Conservation (phyloP, 768 basidiomycete species). For the Lentinula boryana region DNA sequence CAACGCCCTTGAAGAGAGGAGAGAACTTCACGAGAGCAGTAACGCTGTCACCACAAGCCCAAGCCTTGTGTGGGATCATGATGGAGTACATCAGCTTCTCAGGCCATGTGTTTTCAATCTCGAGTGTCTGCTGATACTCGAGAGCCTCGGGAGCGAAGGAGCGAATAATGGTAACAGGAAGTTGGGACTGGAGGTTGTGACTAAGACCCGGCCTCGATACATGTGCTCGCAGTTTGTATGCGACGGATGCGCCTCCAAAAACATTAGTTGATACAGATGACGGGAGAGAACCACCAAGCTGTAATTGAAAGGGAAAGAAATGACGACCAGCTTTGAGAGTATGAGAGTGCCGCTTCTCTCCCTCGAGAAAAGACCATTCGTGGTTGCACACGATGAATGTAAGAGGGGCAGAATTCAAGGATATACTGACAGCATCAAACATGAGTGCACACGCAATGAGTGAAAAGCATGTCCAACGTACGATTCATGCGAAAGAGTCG, state of each 20-base stretch:
- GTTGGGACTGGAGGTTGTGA: constrained; percentile 56
- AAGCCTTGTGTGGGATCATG: constrained; percentile 93
- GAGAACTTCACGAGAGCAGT: constrained; percentile 82
- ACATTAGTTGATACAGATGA: constrained; percentile 59
- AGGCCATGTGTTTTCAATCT: constrained; percentile 97
- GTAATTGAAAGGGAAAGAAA: constrained; percentile 86
- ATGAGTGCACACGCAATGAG: background rate
- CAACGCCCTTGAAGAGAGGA: constrained; percentile 80
- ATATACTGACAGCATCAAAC: constrained; percentile 23
- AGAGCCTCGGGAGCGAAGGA: constrained; percentile 77
- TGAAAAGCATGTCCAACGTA: constrained; percentile 28
- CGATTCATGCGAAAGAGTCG: constrained; percentile 52
- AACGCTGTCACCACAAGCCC: constrained; percentile 84
- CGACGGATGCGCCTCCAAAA: constrained; percentile 57
- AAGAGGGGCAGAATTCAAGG: constrained; percentile 38
- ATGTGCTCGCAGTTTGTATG: constrained; percentile 87
- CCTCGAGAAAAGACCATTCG: constrained; percentile 91
- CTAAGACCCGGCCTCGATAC: constrained; percentile 75
- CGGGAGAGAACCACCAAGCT: constrained; percentile 80
- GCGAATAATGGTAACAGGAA: constrained; percentile 63
- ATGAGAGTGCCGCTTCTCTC: constrained; percentile 69
- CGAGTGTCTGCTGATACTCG: constrained; percentile 94
- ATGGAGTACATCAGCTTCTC: constrained; percentile 95
- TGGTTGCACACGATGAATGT: constrained; percentile 70
- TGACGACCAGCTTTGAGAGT: constrained; percentile 97